Percentiles rank a stretch among this genome's conserved stretches.
These are phyloP conservation scores for Quercus robur DNA, from an alignment of 306 rosid species.

Conservation along the genomic window DNA sequence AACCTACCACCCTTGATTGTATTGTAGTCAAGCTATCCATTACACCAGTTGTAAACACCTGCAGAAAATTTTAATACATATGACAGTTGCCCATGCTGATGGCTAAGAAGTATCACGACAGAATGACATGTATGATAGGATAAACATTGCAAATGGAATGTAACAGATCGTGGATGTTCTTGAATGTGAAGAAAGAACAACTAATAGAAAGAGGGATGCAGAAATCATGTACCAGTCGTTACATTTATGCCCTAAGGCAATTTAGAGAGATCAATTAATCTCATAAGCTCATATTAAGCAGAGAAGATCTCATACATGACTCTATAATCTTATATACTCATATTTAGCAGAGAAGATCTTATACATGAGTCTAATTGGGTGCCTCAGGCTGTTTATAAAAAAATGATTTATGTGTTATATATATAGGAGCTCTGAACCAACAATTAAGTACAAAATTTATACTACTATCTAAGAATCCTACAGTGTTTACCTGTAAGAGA, in stretches of 20 bases:
- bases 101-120: neutral
- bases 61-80: slow-evolving; percentile 21
- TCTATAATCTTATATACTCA: neutral
- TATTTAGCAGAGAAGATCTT: neutral
- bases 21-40: slow-evolving; percentile 64
- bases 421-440: neutral
- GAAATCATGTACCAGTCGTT: neutral
- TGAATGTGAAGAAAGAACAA: neutral
- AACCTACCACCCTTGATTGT: slow-evolving; percentile 63
- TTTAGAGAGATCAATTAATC: neutral
- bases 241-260: neutral
- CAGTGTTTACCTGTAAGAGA: slow-evolving; percentile 58
- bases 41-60: slow-evolving; percentile 66
- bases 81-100: neutral
- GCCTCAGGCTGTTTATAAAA: neutral
- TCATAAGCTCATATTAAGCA: neutral
- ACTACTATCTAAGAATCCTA: neutral
- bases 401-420: neutral
- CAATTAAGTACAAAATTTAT: neutral
- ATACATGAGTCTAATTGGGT: neutral
- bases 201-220: neutral
- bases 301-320: neutral
- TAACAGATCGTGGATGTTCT: neutral
- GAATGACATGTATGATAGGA: neutral
- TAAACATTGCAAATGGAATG: neutral